Conservation (phyloP, 176 grass and related monocot species). For the Tillandsia fasciculata region DNA sequence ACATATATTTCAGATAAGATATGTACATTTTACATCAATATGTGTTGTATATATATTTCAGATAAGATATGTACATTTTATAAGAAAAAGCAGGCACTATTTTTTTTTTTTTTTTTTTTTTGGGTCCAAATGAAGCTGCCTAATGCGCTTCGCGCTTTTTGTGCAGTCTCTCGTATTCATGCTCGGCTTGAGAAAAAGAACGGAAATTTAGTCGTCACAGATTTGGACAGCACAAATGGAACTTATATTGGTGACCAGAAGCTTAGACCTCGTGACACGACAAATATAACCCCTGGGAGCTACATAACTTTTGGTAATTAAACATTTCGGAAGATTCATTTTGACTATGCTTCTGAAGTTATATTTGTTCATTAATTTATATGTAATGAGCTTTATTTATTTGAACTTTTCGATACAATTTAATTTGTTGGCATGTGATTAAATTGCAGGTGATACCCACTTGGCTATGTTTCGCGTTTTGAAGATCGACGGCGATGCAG, state of each 20-base stretch:
- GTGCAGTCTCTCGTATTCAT: constrained; percentile 53
- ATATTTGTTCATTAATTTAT: neutral
- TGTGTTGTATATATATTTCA: too few relatives aligned
- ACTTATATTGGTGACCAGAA: constrained; percentile 65
- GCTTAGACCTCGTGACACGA: constrained; percentile 37
- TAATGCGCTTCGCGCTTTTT: neutral
- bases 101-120: neutral
- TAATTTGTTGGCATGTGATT: neutral
- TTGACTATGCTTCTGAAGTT: neutral
- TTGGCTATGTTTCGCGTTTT: constrained; percentile 61
- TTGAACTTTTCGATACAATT: neutral
- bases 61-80: too few relatives aligned
- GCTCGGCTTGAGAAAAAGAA: constrained; percentile 62
- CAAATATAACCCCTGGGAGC: constrained; percentile 33
- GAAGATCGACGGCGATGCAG: constrained; percentile 26
- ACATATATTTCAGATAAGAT: too few relatives aligned
- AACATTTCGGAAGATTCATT: neutral
- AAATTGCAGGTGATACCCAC: constrained; percentile 41
- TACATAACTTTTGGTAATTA: constrained; percentile 52
- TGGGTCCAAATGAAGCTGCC: neutral
- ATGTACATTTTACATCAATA: too few relatives aligned
- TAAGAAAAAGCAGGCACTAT: neutral
- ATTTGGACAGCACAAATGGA: constrained; percentile 84
- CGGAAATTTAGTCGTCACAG: constrained; percentile 49
- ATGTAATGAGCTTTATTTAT: neutral